Evolutionary conservation across 2,329 filamentous ascomycete species (phyloP).

Genomic region (Annulohypoxylon truncatum): DNA sequence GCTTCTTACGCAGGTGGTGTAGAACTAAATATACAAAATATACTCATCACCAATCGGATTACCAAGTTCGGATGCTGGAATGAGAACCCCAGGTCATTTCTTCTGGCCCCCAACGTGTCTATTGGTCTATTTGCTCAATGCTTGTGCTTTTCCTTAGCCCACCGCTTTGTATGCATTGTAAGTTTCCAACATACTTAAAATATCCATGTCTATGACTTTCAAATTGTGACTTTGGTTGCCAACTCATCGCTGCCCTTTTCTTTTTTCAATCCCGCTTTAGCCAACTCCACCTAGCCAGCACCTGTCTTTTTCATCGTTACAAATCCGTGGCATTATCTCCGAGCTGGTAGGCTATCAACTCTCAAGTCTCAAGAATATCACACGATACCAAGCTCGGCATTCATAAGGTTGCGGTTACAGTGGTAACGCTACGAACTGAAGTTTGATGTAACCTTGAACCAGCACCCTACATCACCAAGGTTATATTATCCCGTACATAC

Average conservation of each 20-base stretch:
- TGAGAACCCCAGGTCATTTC: background rate
- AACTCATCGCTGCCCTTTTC: background rate
- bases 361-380: background rate
- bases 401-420: background rate
- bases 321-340: background rate
- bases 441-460: conserved; percentile 9
- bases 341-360: background rate
- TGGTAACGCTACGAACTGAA: background rate
- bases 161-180: background rate
- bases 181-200: background rate
- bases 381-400: background rate
- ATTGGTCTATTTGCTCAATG: background rate
- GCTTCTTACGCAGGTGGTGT: background rate
- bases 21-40: background rate
- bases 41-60: background rate
- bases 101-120: background rate
- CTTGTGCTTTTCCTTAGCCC: background rate
- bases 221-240: background rate
- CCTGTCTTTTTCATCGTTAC: background rate
- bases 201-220: background rate
- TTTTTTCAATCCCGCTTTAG: background rate
- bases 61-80: background rate
- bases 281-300: background rate
- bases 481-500: background rate
- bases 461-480: background rate